Conservation (phyloP, 768 basidiomycete species). For the Collybiopsis luxurians region DNA sequence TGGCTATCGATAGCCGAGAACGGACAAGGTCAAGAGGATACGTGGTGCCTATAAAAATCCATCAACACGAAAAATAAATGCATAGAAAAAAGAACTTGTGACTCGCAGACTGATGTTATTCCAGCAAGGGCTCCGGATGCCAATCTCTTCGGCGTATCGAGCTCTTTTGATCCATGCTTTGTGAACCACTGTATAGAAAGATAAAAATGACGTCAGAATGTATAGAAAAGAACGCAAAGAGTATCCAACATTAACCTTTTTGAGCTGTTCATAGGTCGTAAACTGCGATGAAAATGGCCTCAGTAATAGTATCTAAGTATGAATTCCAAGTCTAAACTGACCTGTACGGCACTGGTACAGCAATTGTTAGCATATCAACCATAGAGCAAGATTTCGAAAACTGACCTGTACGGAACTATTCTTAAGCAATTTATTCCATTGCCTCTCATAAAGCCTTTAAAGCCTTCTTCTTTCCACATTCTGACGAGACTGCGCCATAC, state of each 20-base stretch:
- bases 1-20: slow-evolving; percentile 89
- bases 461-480: slow-evolving; percentile 94
- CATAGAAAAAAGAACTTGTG: slow-evolving; percentile 17
- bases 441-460: slow-evolving; percentile 90
- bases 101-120: slow-evolving; percentile 88
- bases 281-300: slow-evolving; percentile 37
- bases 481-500: slow-evolving; percentile 81
- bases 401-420: slow-evolving; percentile 84
- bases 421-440: slow-evolving; percentile 90
- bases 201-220: slow-evolving; percentile 30
- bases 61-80: slow-evolving; percentile 1
- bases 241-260: slow-evolving; percentile 56
- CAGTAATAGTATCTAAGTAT: background rate
- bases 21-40: slow-evolving; percentile 95
- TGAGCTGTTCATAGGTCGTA: slow-evolving; percentile 87
- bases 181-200: slow-evolving; percentile 59
- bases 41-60: slow-evolving; percentile 57
- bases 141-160: slow-evolving; percentile 88
- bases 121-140: slow-evolving; percentile 89
- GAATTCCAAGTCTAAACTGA: background rate
- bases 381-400: slow-evolving; percentile 7
- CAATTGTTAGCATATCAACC: background rate
- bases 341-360: slow-evolving; percentile 57
- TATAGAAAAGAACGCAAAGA: background rate
- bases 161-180: slow-evolving; percentile 58